Evolutionary conservation across 768 basidiomycete species (phyloP).

Genomic region (Suillus occidentalis): DNA sequence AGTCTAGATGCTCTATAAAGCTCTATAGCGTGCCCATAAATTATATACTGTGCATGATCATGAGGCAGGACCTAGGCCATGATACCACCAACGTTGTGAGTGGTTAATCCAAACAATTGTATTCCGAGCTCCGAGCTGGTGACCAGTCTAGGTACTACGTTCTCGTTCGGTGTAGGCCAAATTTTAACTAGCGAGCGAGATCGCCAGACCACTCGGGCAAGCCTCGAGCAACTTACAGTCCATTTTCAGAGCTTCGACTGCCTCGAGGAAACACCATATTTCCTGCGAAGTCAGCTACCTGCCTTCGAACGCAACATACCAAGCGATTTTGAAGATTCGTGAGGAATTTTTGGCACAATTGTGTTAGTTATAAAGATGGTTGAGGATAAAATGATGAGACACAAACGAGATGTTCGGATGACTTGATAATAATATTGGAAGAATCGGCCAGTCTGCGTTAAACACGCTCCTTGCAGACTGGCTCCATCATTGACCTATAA

Average conservation of each 20-base stretch:
- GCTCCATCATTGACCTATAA: slow-evolving; percentile 14
- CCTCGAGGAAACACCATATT: neutral
- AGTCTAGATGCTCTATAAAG: no score
- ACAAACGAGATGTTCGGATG: slow-evolving; percentile 27
- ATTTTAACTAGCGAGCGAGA: neutral
- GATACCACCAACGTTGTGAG: no score
- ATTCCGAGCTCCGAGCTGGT: no score
- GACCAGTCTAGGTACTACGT: no score
- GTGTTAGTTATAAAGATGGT: neutral
- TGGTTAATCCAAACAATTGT: no score
- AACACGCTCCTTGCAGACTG: slow-evolving; percentile 17
- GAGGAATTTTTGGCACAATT: slow-evolving; percentile 22
- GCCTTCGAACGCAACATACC: slow-evolving; percentile 17
- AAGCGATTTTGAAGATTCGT: slow-evolving; percentile 26
- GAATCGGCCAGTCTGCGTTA: slow-evolving; percentile 30
- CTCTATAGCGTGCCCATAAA: no score
- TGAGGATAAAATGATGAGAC: neutral
- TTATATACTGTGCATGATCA: no score
- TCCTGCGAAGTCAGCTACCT: neutral
- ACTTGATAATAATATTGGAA: slow-evolving; percentile 28
- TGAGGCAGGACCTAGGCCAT: no score
- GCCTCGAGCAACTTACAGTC: neutral
- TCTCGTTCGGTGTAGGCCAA: no score
- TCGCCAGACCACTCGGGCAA: neutral
- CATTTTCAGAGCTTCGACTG: neutral